These are phyloP conservation scores for Verbascum thapsus DNA, from an alignment of 257 asterid genomes.

Conservation along the genomic window DNA sequence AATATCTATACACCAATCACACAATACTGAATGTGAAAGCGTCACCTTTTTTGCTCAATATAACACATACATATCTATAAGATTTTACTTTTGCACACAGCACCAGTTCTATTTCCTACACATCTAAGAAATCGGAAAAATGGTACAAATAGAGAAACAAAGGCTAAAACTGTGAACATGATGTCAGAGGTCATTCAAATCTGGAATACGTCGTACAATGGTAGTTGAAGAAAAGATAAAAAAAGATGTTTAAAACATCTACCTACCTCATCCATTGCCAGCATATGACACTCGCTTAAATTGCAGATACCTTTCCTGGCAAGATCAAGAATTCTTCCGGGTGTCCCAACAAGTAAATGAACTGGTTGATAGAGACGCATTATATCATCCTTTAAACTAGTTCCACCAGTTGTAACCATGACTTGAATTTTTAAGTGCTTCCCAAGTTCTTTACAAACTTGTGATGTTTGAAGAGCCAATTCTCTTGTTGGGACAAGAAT, in stretches of 20 bases:
- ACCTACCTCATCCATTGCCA: conserved; percentile 77
- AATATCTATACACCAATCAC: not conserved
- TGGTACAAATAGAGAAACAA: not conserved
- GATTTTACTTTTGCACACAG: conserved; percentile 4
- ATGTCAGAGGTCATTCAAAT: not conserved
- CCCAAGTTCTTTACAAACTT: conserved; percentile 82
- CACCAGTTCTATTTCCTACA: conserved; percentile 10
- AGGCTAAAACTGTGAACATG: conserved; percentile 2
- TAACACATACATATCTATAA: conserved; percentile 12
- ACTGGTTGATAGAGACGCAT: conserved; percentile 82
- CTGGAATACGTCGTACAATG: not conserved
- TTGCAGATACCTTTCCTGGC: conserved; percentile 60
- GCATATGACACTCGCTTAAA: conserved; percentile 59
- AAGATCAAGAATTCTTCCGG: conserved; percentile 87
- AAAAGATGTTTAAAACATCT: conserved; percentile 15
- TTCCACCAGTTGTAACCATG: conserved; percentile 82
- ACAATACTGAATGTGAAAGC: conserved; percentile 1
- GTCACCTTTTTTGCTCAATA: conserved; percentile 5
- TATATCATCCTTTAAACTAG: conserved; percentile 74
- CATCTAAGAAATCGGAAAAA: not conserved
- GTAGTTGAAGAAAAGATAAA: conserved; percentile 17
- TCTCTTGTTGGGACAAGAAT: conserved; percentile 86
- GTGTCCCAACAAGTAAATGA: conserved; percentile 76
- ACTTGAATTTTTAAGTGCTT: conserved; percentile 72
- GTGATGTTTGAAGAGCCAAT: conserved; percentile 85